A percentile compares a stretch with the other conserved stretches of the same genome.
Conservation (phyloP, 495 filamentous ascomycete species). For the Copromyces sp. region DNA sequence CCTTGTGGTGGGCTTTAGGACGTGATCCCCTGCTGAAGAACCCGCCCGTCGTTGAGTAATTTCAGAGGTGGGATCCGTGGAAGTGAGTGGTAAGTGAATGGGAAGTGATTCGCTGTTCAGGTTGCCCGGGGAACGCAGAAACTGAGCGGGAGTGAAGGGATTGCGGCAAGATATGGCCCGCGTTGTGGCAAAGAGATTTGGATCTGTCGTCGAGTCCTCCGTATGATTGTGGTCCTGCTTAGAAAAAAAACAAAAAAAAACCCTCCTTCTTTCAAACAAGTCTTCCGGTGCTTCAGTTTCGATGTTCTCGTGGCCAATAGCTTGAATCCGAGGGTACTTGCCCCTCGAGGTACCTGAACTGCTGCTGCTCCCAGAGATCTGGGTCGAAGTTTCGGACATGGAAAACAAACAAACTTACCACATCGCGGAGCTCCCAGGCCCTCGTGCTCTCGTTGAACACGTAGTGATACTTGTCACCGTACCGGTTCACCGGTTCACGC, state of each 20-base stretch:
- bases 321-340: background rate
- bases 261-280: background rate
- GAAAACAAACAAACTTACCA: conserved; percentile 8
- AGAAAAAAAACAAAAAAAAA: background rate
- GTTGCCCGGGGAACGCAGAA: background rate
- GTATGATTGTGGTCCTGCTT: background rate
- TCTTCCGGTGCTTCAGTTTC: background rate
- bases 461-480: conserved; percentile 15
- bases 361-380: background rate
- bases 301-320: background rate
- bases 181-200: background rate
- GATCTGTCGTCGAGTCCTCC: background rate
- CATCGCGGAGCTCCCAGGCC: conserved; percentile 17
- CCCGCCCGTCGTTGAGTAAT: background rate
- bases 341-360: background rate
- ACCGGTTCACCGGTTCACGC: conserved; percentile 7
- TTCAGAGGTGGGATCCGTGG: background rate
- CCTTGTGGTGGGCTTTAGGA: background rate
- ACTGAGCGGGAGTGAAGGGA: background rate
- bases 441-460: conserved; percentile 22
- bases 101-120: background rate
- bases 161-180: background rate
- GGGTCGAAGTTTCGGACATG: background rate
- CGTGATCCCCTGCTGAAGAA: background rate
- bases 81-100: background rate